Conservation (phyloP, 768 basidiomycete genomes). For the Saitozyma sp. region DNA sequence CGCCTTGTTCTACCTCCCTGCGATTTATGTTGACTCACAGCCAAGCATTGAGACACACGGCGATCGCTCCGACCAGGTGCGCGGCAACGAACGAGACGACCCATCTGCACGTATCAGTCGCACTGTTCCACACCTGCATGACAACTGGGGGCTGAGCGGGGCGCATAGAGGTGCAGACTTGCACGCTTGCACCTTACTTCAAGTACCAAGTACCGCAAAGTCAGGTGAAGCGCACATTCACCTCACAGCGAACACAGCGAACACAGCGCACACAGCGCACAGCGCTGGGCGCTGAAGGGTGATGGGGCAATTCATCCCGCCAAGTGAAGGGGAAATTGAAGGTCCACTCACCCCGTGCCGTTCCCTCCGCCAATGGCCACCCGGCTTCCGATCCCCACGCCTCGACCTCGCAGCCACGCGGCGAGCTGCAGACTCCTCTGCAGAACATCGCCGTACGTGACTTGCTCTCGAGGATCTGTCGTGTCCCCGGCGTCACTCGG, state of each 20-base stretch:
- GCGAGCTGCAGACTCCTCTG: constrained; percentile 23
- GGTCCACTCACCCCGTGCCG: no score
- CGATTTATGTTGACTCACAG: constrained; percentile 26
- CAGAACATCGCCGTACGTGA: constrained; percentile 30
- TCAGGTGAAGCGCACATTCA: no score
- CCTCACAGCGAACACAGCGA: no score
- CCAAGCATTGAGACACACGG: constrained; percentile 42
- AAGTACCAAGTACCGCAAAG: no score
- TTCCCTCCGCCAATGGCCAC: constrained; percentile 27
- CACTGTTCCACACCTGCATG: no score
- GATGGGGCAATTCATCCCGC: no score
- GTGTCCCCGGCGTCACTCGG: constrained; percentile 1
- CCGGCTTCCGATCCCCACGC: constrained; percentile 36
- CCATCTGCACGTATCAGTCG: constrained; percentile 23
- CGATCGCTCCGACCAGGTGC: constrained; percentile 41
- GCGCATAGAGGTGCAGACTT: neutral
- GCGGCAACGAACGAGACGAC: constrained; percentile 36
- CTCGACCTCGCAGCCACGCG: constrained; percentile 31
- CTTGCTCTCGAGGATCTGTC: constrained; percentile 11
- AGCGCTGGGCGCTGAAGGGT: no score
- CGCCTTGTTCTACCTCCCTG: neutral
- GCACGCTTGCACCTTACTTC: neutral
- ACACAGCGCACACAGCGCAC: no score
- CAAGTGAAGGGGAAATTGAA: no score
- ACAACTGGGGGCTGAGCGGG: neutral